Conservation (phyloP, 164 flowering plant species). For the Aristolochia fimbriata region DNA sequence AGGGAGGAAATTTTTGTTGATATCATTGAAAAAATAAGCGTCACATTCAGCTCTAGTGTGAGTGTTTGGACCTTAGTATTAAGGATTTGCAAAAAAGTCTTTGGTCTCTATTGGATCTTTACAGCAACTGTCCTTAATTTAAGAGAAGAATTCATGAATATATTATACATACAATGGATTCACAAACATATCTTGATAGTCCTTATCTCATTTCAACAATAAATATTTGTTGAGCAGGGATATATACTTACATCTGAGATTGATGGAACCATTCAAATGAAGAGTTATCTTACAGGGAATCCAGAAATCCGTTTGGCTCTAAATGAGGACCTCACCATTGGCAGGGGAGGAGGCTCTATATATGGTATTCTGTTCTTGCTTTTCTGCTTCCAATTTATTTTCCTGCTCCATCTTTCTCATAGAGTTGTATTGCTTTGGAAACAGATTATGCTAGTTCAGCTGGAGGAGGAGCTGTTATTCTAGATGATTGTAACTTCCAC, state of each 20-base stretch:
- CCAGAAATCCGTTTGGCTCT: slow-evolving; percentile 93
- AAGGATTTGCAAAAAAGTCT: no score
- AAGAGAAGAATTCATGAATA: background rate
- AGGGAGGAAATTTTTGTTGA: slow-evolving; percentile 97
- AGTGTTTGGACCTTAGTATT: slow-evolving; percentile 15
- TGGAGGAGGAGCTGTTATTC: slow-evolving; percentile 72
- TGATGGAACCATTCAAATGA: slow-evolving; percentile 98
- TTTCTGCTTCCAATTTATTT: background rate
- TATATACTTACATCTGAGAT: slow-evolving; percentile 94
- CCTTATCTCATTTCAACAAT: slow-evolving; percentile 1
- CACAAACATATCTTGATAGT: background rate
- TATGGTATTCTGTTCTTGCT: slow-evolving; percentile 42
- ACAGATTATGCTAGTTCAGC: slow-evolving; percentile 73
- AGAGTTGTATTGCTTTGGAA: background rate
- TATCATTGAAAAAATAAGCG: slow-evolving; percentile 87
- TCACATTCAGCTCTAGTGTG: slow-evolving; percentile 93
- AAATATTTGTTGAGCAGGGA: slow-evolving; percentile 44
- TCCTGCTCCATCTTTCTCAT: background rate
- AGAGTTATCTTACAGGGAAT: slow-evolving; percentile 90
- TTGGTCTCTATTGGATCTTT: no score
- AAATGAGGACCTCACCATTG: slow-evolving; percentile 79
- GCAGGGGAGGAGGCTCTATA: slow-evolving; percentile 55
- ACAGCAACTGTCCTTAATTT: background rate
- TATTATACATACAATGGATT: background rate
- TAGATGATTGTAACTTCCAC: slow-evolving; percentile 97